Evolutionary conservation across 108 stramenopile genomes (phyloP).

Genomic region (Nannochloropsis gaditana): DNA sequence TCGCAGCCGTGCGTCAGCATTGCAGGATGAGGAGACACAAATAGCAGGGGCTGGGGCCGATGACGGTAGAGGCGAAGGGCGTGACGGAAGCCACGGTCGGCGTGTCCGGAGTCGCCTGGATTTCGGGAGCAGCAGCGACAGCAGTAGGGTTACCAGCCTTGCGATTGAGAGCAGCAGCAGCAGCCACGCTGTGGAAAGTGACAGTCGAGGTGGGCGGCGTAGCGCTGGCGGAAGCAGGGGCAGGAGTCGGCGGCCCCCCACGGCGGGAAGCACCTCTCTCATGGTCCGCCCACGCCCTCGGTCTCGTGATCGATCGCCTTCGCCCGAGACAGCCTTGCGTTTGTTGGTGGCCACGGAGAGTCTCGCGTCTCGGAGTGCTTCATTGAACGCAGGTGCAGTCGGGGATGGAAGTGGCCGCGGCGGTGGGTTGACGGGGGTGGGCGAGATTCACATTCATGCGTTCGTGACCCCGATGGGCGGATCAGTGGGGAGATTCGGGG

Average conservation of each 20-base stretch:
- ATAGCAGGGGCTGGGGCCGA: neutral
- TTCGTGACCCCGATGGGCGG: conserved; percentile 6
- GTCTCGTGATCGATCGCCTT: conserved; percentile 1
- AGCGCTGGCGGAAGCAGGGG: neutral
- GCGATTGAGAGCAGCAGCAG: neutral
- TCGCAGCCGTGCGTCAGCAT: neutral
- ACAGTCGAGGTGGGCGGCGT: neutral
- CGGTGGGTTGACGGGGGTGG: neutral
- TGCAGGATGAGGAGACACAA: neutral
- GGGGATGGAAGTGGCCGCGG: neutral
- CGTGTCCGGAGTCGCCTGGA: neutral
- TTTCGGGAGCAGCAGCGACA: neutral
- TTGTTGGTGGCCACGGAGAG: neutral
- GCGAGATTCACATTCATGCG: neutral
- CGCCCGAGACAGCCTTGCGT: neutral
- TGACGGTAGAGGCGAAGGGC: neutral
- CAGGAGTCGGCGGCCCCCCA: neutral
- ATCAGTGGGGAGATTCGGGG: neutral
- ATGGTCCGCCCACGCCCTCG: neutral
- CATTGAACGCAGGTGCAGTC: neutral
- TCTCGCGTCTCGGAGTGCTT: neutral
- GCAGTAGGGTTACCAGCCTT: neutral
- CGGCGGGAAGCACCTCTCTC: too few species aligned
- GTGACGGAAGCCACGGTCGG: neutral
- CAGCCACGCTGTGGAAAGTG: neutral